Conservation (phyloP, 805 yeast genomes). For the Brettanomyces naardenensis region DNA sequence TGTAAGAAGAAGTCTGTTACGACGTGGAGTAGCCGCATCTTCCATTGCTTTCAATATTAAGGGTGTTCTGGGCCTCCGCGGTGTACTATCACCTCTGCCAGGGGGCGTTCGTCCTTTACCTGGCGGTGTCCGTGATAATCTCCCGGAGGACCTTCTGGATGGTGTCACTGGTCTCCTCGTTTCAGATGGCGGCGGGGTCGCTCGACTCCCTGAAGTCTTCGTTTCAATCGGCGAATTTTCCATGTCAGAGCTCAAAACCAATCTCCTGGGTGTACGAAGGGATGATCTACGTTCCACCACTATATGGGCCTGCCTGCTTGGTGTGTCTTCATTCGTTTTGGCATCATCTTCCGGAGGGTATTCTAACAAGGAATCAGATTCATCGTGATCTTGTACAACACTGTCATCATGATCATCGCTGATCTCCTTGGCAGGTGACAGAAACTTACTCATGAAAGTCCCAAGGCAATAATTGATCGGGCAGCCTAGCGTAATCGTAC, state of each 20-base stretch:
- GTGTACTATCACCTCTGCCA: conserved; percentile 8
- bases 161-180: not conserved
- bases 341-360: conserved; percentile 8
- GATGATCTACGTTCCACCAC: no score
- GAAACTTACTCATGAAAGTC: not conserved
- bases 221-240: no score
- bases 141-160: not conserved
- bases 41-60: conserved; percentile 23
- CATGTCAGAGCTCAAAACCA: not conserved
- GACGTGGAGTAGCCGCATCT: conserved; percentile 24
- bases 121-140: not conserved
- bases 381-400: conserved; percentile 5
- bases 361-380: conserved; percentile 11
- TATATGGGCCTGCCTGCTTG: no score
- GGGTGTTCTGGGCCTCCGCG: conserved; percentile 26
- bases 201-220: not conserved
- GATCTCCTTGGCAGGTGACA: not conserved
- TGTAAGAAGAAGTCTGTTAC: conserved; percentile 21
- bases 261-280: not conserved
- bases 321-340: no score
- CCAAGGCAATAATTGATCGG: no score
- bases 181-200: no score
- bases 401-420: not conserved
- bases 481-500: no score
- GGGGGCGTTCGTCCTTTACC: not conserved